Percentiles rank a stretch among this genome's conserved stretches.
These are phyloP conservation scores for Terana coerulea DNA, from an alignment of 768 basidiomycete genomes.

Conservation along the genomic window DNA sequence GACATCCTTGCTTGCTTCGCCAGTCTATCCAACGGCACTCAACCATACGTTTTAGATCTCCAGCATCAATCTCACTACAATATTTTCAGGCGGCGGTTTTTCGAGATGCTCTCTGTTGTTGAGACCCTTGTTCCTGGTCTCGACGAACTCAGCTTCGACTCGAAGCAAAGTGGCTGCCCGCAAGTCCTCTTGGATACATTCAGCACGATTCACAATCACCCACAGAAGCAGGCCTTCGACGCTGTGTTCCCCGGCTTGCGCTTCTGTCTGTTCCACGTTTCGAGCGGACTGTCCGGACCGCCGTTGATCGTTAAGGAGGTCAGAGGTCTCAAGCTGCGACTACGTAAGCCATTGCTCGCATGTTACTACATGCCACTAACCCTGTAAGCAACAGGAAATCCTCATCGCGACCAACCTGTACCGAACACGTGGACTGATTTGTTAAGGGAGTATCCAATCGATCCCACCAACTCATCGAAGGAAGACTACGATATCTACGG, in stretches of 20 bases:
- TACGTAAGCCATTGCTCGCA: not conserved
- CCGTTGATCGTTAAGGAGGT: not conserved
- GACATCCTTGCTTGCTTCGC: not conserved
- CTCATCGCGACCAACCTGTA: not conserved
- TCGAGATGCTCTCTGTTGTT: not conserved
- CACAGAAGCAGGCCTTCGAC: not conserved
- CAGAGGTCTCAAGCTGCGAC: not conserved
- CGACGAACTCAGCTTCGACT: not conserved
- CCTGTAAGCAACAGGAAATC: not conserved
- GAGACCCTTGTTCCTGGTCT: not conserved
- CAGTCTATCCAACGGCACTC: not conserved
- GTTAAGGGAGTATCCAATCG: not conserved
- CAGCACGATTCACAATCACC: not conserved
- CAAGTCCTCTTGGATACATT: not conserved
- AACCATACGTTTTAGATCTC: not conserved
- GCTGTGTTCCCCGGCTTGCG: not conserved
- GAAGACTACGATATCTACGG: no score
- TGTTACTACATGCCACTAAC: not conserved
- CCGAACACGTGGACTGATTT: not conserved
- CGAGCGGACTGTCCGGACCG: not conserved
- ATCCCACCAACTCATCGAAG: no score
- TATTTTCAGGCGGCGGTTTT: not conserved
- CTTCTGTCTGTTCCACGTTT: not conserved
- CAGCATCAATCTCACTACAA: not conserved
- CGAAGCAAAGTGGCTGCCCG: not conserved